phyloP scores from a whole-genome alignment of 2,329 filamentous ascomycete species.

The Phialemonium atrogriseum region DNA sequence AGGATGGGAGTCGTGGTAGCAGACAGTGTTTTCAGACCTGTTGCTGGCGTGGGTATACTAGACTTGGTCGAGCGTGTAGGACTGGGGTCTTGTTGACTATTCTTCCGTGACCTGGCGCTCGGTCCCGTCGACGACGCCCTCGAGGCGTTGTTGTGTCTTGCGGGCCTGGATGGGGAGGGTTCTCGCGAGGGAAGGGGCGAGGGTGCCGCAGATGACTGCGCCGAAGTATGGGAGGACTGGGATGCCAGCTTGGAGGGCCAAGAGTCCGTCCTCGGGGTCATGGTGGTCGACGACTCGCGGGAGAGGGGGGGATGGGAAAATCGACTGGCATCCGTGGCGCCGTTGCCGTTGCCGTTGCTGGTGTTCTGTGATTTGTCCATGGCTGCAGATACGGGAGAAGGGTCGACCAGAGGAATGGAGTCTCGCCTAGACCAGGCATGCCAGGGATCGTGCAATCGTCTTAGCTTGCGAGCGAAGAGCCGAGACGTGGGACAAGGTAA shows the following conservation, averaged over 20 bases:
- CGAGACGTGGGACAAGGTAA: not conserved
- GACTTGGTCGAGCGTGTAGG: constrained; percentile 45
- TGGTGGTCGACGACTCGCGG: constrained; percentile 17
- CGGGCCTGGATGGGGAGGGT: constrained; percentile 36
- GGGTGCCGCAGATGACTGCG: constrained; percentile 17
- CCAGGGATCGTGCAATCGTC: constrained; percentile 11
- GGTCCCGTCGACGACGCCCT: constrained; percentile 21
- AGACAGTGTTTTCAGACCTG: constrained; percentile 60
- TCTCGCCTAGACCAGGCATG: constrained; percentile 15
- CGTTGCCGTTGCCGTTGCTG: constrained; percentile 3
- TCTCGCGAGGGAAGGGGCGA: constrained; percentile 32
- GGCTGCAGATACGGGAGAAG: constrained; percentile 4
- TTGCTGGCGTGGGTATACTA: constrained; percentile 50
- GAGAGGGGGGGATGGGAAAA: constrained; percentile 11
- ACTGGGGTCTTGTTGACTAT: constrained; percentile 56
- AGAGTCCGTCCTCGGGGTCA: constrained; percentile 13
- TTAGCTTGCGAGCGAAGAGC: constrained; percentile 9
- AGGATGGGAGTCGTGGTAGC: constrained; percentile 60
- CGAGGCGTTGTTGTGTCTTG: constrained; percentile 15
- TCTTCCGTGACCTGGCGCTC: constrained; percentile 52
- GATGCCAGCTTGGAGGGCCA: constrained; percentile 9
- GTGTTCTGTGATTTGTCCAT: constrained; percentile 7
- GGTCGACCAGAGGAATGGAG: constrained; percentile 14
- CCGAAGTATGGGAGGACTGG: constrained; percentile 14
- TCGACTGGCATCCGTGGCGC: constrained; percentile 2